phyloP scores from a whole-genome alignment of 2,329 filamentous ascomycete species.

The Emergomyces orientalis region DNA sequence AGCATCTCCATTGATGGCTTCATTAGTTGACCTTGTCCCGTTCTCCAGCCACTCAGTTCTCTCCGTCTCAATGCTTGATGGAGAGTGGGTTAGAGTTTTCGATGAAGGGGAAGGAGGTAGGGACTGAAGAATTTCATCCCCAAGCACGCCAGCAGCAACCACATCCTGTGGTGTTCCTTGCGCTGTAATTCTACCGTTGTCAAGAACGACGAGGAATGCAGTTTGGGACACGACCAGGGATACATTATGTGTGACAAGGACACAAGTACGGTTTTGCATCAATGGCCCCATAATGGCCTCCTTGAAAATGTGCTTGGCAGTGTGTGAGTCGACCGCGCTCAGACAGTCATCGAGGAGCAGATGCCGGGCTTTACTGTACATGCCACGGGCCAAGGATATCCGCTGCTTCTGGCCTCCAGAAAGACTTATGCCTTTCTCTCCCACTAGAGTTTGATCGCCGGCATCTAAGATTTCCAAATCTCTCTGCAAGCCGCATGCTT shows the following conservation, averaged over 20 bases:
- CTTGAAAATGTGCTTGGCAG: constrained; percentile 94
- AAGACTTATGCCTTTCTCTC: constrained; percentile 93
- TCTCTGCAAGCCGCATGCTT: constrained; percentile 81
- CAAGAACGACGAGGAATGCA: constrained; percentile 71
- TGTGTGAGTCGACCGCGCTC: constrained; percentile 94
- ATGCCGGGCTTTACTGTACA: constrained; percentile 93
- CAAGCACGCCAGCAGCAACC: constrained; percentile 77
- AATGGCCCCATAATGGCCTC: constrained; percentile 82
- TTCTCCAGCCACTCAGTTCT: constrained; percentile 42
- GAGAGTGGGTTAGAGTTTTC: constrained; percentile 57
- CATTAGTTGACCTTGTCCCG: constrained; percentile 21
- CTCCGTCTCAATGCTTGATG: constrained; percentile 59
- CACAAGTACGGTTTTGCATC: constrained; percentile 82
- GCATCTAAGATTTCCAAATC: constrained; percentile 87
- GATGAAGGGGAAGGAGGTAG: constrained; percentile 62
- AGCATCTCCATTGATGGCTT: constrained; percentile 31
- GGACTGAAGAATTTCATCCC: constrained; percentile 74
- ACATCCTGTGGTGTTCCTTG: constrained; percentile 73
- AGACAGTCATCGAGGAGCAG: constrained; percentile 89
- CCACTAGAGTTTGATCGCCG: constrained; percentile 87
- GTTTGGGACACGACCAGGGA: constrained; percentile 75
- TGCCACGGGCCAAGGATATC: constrained; percentile 87
- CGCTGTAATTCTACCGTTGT: constrained; percentile 69
- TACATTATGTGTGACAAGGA: constrained; percentile 91
- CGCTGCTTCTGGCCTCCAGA: constrained; percentile 97